Evolutionary conservation across 768 basidiomycete species (phyloP), one percentile per base, ranked within the genome.

Genomic region (Terana coerulea): DNA sequence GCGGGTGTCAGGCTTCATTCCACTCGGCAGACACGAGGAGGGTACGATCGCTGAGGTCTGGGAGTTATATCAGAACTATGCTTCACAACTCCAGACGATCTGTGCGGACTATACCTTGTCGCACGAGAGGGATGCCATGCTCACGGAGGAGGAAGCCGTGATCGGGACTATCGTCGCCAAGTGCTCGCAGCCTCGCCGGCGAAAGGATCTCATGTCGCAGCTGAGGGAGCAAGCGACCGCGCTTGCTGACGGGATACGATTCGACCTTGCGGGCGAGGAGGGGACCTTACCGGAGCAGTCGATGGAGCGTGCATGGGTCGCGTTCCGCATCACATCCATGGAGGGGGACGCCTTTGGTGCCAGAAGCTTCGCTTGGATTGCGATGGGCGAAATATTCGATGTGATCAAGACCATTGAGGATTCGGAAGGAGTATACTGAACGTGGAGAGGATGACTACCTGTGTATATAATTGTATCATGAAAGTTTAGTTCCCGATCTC

Each of bases 101-200:
- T 57, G 56, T 26, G 47, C 42, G 12, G 45, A 48, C 37, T 43
- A 40, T 21, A 50, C 52, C 21, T 35, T 57, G 29, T 53, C 56
- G 10, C 30, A 53, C 31, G 43, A 29, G n/a, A 45, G 35, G 10
- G n/a, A 30, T 15, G 49, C 48, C 2, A 42, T 49, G 46, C 39
- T 57, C 24, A 49, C 47, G 5, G 56, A 57, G 33, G 51, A 24
- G 22, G 83, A 80, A 60, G 86, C 86, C 62, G 81, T 76, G 0
- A 65, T 86, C 15, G 86, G 86, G 0, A 85, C 84, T 0, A 87
- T 87, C 52, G 69, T 78, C 0, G 81, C 83, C 17, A 82, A 83
- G 52, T 79, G 73, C 11, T 77, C 81, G 0, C 81, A 86, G 57
- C 75, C 76, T 11, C 72, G 80, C 8, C 72, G 69, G 51, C 72